These are phyloP conservation scores for Phytopythium vexans DNA, from an alignment of 352 stramenopile genomes.

Conservation along the genomic window DNA sequence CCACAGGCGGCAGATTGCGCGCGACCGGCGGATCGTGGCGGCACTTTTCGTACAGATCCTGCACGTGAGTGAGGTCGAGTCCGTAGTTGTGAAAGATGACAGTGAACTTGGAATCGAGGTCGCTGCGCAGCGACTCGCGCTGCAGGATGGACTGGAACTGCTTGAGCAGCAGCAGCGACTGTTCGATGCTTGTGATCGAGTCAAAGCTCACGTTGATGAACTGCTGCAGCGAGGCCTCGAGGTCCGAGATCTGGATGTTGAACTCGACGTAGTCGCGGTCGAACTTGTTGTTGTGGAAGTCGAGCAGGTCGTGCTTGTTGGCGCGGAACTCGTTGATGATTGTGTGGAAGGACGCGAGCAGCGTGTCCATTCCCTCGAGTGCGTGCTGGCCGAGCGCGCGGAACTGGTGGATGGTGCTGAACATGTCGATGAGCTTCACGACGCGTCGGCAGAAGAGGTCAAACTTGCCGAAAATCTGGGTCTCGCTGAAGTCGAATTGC, in stretches of 20 bases:
- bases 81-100: slow-evolving; percentile 93
- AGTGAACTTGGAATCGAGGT: slow-evolving; percentile 88
- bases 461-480: slow-evolving; percentile 90
- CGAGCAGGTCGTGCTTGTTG: slow-evolving; percentile 84
- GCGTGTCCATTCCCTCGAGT: slow-evolving; percentile 87
- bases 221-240: slow-evolving; percentile 85
- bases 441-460: slow-evolving; percentile 87
- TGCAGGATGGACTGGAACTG: slow-evolving; percentile 89
- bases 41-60: slow-evolving; percentile 85
- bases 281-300: slow-evolving; percentile 91
- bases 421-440: slow-evolving; percentile 92
- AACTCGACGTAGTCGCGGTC: slow-evolving; percentile 94
- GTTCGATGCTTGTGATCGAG: slow-evolving; percentile 87
- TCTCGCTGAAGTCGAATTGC: slow-evolving; percentile 90
- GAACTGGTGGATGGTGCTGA: slow-evolving; percentile 92
- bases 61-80: slow-evolving; percentile 79
- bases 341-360: slow-evolving; percentile 76
- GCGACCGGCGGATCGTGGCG: slow-evolving; percentile 82
- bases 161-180: slow-evolving; percentile 80
- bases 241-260: slow-evolving; percentile 89
- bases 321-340: slow-evolving; percentile 80
- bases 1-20: slow-evolving; percentile 78
- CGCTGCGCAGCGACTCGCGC: slow-evolving; percentile 71
- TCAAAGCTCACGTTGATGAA: slow-evolving; percentile 92
- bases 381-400: slow-evolving; percentile 83